These are phyloP conservation scores for Lentinus tigrinus DNA, from an alignment of 768 basidiomycete genomes.

Conservation along the genomic window DNA sequence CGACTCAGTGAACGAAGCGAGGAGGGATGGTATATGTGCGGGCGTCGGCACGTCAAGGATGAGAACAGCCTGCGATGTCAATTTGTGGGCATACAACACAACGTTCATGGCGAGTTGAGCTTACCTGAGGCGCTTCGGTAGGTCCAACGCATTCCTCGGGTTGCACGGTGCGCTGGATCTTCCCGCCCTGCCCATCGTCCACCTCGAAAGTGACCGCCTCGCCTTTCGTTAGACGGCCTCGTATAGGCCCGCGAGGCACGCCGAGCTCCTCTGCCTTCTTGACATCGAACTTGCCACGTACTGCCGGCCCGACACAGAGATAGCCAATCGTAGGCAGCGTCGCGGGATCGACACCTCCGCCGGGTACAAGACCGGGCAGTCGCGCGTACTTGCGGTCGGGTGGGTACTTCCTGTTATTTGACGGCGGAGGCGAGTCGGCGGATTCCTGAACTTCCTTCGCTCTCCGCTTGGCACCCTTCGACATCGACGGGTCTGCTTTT, in stretches of 20 bases:
- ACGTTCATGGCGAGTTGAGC: conserved; percentile 2
- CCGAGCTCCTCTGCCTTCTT: conserved; percentile 62
- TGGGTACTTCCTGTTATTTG: background rate
- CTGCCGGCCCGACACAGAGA: conserved; percentile 41
- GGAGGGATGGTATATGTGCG: conserved; percentile 51
- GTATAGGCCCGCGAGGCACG: conserved; percentile 55
- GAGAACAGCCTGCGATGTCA: conserved; percentile 44
- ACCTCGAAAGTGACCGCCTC: conserved; percentile 57
- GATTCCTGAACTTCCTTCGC: background rate
- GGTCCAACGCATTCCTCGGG: conserved; percentile 64
- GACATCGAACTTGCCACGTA: conserved; percentile 70
- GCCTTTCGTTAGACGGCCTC: conserved; percentile 65
- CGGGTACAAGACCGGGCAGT: conserved; percentile 11
- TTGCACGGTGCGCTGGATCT: conserved; percentile 46
- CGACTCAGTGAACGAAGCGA: conserved; percentile 45
- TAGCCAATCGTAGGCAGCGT: conserved; percentile 31
- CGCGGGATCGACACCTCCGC: background rate
- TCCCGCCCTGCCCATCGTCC: conserved; percentile 42
- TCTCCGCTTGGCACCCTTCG: conserved; percentile 13
- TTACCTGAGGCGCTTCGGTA: conserved; percentile 48
- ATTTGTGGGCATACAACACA: background rate
- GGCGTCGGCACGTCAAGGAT: conserved; percentile 71
- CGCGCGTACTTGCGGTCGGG: background rate
- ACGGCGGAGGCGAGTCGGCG: background rate
- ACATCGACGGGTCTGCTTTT: background rate